Base-by-base conservation (phyloP, 2,329 filamentous ascomycete species). In the Neofusicoccum umdonicola region DNA sequence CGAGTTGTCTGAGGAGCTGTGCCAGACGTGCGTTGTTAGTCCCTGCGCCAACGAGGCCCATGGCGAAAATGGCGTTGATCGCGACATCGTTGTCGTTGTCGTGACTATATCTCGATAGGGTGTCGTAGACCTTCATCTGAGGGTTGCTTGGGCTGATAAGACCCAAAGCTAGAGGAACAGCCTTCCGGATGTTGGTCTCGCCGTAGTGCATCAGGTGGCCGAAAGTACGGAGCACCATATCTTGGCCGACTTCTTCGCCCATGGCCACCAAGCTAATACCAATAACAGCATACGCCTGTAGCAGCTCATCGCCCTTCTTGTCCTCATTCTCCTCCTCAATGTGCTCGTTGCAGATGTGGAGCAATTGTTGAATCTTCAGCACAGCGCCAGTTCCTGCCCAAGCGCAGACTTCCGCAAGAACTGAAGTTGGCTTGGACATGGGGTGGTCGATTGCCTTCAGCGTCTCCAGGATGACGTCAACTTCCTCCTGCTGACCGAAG, bases 51-150 rank as follows among this genome's bases (percentile, higher is more conserved):
- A 97, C 85, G 66, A 99, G 89, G 79, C 95, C 95, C 95, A 99
- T 99, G 70, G 95, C 93, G 74, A 99, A 99, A 75, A 99, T 99
- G 73, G 95, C 93, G 75, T 98, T 99, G 79, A 99, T 91, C 44
- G 95, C 95, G 52, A 99, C 95, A 73, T 99, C 95, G 67, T 94
- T 96, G 80, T 99, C 95, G 70, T 95, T 99, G 82, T 99, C 95
- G 85, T 99, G 95, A 68, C 91, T 96, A 85, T 99, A 99, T 74
- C 95, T 86, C 60, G 95, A 99, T 11, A 99, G 84, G 0, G 95
- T 99, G 78, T 99, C 95, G 82, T 99, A 99, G 54, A 99, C 91
- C 84, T 98, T 99, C 94, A 99, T 99, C 78, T 99, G 96, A 11
- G 95, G 95, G 81, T 99, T 99, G 81, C 93, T 97, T 12, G 96